A percentile compares a stretch with the other conserved stretches of the same genome.
Conservation (phyloP, 2,329 filamentous ascomycete species). For the Fusarium equiseti region DNA sequence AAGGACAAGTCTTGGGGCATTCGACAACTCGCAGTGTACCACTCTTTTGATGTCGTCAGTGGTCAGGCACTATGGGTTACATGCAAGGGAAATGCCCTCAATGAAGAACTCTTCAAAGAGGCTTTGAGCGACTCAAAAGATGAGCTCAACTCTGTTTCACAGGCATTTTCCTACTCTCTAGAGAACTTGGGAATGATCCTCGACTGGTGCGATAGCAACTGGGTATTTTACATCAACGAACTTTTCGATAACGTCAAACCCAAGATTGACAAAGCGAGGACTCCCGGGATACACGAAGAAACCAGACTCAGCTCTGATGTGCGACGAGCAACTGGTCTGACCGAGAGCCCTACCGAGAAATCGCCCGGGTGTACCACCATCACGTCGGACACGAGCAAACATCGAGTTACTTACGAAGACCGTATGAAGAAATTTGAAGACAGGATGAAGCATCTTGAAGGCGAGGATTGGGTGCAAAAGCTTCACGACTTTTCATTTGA, state of each 20-base stretch:
- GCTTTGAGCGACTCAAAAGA: not conserved
- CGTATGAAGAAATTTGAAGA: not conserved
- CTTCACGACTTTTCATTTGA: conserved; percentile 7
- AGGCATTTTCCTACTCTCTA: not conserved
- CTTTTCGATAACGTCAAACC: conserved; percentile 3
- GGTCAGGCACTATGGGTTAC: conserved; percentile 23
- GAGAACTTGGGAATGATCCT: conserved; percentile 21
- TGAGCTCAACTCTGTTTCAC: not conserved
- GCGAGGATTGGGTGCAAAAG: not conserved
- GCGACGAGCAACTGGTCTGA: not conserved
- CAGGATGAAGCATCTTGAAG: not conserved
- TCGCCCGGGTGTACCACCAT: not conserved
- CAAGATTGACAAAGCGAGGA: conserved; percentile 7
- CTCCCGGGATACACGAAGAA: conserved; percentile 1
- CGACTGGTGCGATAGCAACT: conserved; percentile 34
- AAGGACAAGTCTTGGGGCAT: not conserved
- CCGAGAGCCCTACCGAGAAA: not conserved
- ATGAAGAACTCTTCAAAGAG: conserved; percentile 10
- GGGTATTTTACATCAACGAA: conserved; percentile 33
- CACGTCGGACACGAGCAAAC: not conserved
- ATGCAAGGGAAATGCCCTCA: conserved; percentile 20
- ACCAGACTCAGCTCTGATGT: not conserved
- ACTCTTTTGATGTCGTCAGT: conserved; percentile 27
- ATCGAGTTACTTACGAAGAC: not conserved
- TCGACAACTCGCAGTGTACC: conserved; percentile 33